Evolutionary conservation across 2,329 filamentous ascomycete genomes (phyloP), one percentile per base, ranked within the genome.

Genomic region (Trichophyton simii): DNA sequence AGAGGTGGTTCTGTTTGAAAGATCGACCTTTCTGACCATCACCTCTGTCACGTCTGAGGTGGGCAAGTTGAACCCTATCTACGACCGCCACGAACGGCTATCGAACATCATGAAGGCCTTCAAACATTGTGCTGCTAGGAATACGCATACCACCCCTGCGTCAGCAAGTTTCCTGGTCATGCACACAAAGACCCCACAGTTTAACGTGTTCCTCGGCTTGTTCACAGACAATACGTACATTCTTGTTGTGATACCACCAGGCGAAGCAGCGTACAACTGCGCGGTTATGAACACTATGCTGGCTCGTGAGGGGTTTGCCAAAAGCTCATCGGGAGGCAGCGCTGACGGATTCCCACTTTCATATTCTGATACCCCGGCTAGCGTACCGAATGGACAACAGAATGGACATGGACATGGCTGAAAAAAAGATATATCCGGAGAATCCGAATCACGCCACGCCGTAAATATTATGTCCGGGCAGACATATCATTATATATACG

Each of bases 81-180:
- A 87, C 58, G 94, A 99, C 75, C 88, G 94, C 2, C 91, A 96
- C 68, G 94, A 99, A 79, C 87, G 88, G 67, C 88, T 99, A 71
- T 94, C 88, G 64, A 97, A 96, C 73, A 96, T 99, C 70, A 88
- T 99, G 76, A 99, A 99, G 78, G 91, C 92, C 63, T 96, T 97
- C 79, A 99, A 97, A 79, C 92, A 97, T 77, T 84, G 75, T 62
- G 73, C 74, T n/a, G 76, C 75, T 44, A 68, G 73, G 31, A 78
- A 76, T 63, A 78, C 75, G 18, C 74, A 75, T 62, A 76, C 75
- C 7, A 78, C 71, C 2, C 75, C 73, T 3, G 72, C 70, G 11
- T 74, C 72, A 0, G 76, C 73, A 36, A 74, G 73, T 28, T 77
- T 79, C 62, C 65, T 76, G 31, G 72, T 77, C 59, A 77, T 78